phyloP scores from a whole-genome alignment of 1,139 yeast genomes.

The Yamadazyma sp. region DNA sequence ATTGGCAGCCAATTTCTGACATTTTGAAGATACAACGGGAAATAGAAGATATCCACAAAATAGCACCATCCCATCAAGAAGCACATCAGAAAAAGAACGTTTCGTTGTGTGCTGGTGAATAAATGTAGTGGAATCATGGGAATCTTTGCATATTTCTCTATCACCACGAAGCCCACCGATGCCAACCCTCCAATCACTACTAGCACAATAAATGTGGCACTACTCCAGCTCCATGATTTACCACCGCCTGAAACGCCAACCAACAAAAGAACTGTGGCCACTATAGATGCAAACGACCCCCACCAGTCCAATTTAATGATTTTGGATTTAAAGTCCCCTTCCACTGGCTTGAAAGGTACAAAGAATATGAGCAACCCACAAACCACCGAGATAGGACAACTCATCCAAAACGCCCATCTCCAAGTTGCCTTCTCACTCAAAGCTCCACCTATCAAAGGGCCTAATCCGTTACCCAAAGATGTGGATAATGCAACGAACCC shows the following conservation, averaged over 20 bases:
- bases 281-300: constrained; percentile 46
- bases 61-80: constrained; percentile 50
- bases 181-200: constrained; percentile 44
- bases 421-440: constrained; percentile 44
- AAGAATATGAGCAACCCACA: constrained; percentile 25
- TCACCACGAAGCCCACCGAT: constrained; percentile 33
- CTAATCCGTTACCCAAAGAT: constrained; percentile 56
- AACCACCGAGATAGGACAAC: constrained; percentile 41
- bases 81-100: constrained; percentile 36
- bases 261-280: constrained; percentile 43
- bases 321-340: constrained; percentile 26
- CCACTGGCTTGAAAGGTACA: constrained; percentile 27
- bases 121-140: constrained; percentile 55
- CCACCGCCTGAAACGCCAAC: constrained; percentile 59
- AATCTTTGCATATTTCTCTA: constrained; percentile 38
- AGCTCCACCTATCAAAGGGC: constrained; percentile 55
- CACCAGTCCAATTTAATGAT: constrained; percentile 45
- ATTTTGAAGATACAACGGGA: constrained; percentile 50
- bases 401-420: constrained; percentile 49
- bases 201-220: constrained; percentile 45
- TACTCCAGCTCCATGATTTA: constrained; percentile 48
- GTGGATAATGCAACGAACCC: constrained; percentile 49
- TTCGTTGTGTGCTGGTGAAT: constrained; percentile 32
- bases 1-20: constrained; percentile 21
- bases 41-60: constrained; percentile 43